Evolutionary conservation across 1,139 yeast species (phyloP), one percentile per base, ranked within the genome.

Genomic region (Protomyces arabidopsidicola): DNA sequence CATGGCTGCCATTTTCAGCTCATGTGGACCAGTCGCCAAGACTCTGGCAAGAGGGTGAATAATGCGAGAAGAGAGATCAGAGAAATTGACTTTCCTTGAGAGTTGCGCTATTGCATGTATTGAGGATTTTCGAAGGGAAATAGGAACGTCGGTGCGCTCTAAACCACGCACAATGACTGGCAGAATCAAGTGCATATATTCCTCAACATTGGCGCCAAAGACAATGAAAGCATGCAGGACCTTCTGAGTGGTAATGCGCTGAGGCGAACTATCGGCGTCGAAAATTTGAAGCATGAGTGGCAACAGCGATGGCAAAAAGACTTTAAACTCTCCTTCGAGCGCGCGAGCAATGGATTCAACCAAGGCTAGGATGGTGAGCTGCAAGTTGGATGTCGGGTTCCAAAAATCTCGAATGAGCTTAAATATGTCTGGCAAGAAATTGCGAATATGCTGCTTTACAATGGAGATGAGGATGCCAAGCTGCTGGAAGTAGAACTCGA

Each of bases 401-500:
- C 91, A 91, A 69, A 85, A 88, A 67, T 88, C 95, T 68, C 84
- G 84, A 57, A 90, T 84, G 1, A 88, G 85, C 6, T 78, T 84
- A 71, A 90, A 88, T n/a, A 95, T 85, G 50, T 86, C 88, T 1
- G 83, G 81, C 57, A 93, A 80, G 71, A 85, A 88, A 1, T 96
- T 91, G 51, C 97, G 79, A 34, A 93, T 88, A 72, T 93, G 97
- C 71, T 90, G 95, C 69, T 88, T 90, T 20, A 91, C 97, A 68
- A 90, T 89, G 51, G 83, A 77, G 9, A 91, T 86, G 67, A 95
- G 78, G 1, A 87, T 86, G 12, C 95, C 86, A 65, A 95, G 77
- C 71, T 93, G 97, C 70, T 90, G 93, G 75, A 95, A 90, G 72
- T 91, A 89, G 67, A 91, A 88, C 70, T 90, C 96, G 24, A 90